These are phyloP conservation scores for Colletotrichum abscissum DNA, from an alignment of 2,329 filamentous ascomycete genomes.

Conservation along the genomic window DNA sequence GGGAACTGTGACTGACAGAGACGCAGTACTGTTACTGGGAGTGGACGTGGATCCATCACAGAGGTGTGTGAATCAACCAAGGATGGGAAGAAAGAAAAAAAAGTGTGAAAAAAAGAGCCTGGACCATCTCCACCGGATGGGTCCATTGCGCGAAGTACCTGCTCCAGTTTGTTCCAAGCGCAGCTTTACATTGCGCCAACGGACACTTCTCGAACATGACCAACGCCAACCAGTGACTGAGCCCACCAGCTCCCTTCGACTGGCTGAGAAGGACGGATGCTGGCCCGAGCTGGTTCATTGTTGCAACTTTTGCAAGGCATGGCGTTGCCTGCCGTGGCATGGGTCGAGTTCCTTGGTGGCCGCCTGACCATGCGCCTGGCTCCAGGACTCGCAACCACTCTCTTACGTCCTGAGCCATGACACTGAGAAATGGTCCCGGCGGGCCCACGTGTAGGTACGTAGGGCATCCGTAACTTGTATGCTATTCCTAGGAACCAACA, in stretches of 20 bases:
- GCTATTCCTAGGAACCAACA: not conserved
- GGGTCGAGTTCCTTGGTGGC: not conserved
- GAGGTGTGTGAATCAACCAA: not conserved
- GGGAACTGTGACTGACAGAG: not conserved
- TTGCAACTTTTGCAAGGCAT: not conserved
- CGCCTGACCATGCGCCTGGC: slow-evolving; percentile 8
- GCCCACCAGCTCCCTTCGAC: not conserved
- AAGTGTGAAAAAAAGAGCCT: slow-evolving; percentile 3
- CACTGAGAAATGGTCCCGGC: not conserved
- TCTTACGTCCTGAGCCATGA: not conserved
- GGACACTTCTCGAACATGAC: slow-evolving; percentile 7
- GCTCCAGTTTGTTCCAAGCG: not conserved
- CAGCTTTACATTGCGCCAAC: slow-evolving; percentile 6
- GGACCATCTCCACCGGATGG: slow-evolving; percentile 24
- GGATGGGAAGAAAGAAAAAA: not conserved
- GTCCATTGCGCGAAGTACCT: not conserved
- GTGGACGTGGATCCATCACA: slow-evolving; percentile 1
- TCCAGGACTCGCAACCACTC: slow-evolving; percentile 2
- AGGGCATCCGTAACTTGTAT: not conserved
- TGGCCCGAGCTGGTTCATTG: not conserved
- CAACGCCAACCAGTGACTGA: slow-evolving; percentile 6
- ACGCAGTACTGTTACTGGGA: no score
- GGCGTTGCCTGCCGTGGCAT: not conserved
- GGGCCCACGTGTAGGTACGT: slow-evolving; percentile 3
- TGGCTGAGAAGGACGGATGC: slow-evolving; percentile 5